These are phyloP conservation scores for Crepidotus variabilis DNA, from an alignment of 768 basidiomycete species.

Conservation along the genomic window DNA sequence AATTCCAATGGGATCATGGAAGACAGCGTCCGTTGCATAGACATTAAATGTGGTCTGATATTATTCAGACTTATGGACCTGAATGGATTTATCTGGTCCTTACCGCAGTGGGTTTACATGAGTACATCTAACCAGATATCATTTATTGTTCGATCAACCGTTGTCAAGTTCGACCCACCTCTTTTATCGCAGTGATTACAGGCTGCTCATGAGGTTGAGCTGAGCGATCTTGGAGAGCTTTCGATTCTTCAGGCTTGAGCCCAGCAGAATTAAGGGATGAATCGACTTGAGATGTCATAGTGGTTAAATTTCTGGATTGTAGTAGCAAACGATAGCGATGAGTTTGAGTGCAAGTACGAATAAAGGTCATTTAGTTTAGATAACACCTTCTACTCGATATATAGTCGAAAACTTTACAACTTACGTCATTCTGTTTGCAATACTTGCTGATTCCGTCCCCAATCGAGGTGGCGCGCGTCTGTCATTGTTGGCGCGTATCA, in stretches of 20 bases:
- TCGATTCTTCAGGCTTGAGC: constrained; percentile 32
- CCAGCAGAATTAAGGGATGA: constrained; percentile 33
- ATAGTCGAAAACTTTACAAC: background rate
- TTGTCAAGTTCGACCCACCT: constrained; percentile 21
- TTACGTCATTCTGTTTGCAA: background rate
- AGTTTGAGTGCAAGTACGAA: background rate
- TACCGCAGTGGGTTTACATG: constrained; percentile 34
- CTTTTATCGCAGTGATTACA: constrained; percentile 37
- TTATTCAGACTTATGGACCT: background rate
- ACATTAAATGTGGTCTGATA: constrained; percentile 38
- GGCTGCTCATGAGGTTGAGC: constrained; percentile 30
- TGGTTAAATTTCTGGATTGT: background rate
- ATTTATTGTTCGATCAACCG: background rate
- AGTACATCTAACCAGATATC: constrained; percentile 27
- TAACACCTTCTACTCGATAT: background rate
- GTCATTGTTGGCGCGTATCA: no score
- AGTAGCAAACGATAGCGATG: background rate
- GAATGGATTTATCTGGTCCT: background rate
- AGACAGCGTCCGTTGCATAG: constrained; percentile 36
- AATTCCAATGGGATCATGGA: constrained; percentile 45
- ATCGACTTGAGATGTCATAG: constrained; percentile 17
- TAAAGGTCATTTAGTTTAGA: background rate
- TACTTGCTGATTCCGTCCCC: background rate
- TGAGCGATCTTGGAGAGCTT: constrained; percentile 31
- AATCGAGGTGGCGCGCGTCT: background rate